Evolutionary conservation across 23 red algal species (phyloP), one percentile per base, ranked within the genome.

Genomic region (Chondrus crispus): DNA sequence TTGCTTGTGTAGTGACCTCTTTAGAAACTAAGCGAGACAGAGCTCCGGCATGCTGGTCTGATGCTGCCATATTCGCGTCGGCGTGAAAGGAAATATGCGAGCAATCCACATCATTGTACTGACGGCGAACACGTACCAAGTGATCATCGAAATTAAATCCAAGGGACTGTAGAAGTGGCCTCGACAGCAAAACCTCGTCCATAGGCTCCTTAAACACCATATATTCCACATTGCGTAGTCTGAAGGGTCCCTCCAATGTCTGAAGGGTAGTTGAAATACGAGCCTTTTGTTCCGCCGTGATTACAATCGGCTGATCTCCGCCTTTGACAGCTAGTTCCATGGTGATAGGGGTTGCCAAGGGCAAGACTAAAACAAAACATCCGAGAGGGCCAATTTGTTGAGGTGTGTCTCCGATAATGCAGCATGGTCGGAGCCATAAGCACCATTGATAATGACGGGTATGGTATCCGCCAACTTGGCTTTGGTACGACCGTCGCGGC

Each of bases 121-220:
- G 1, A 24, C 43, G 29, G 26, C 71, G 12, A 36, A 44, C 1
- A 30, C 2, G 26, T 11, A 38, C 71, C 20, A 76, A 38, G 43
- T 76, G 71, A 36, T 24, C 71, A 52, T 76, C 71, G 24, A 2
- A 1, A 10, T 76, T 38, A 76, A 76, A 76, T n/a, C 71, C 71
- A 26, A 76, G 33, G 9, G 71, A 76, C 22, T 39, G 22, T 45
- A 76, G 13, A 26, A 76, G 38, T 8, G 71, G 71, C 43, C 71
- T 1, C 26, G 71, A 76, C 1, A 76, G 71, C 35, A 76, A 38
- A 20, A 76, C 71, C 43, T 76, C 71, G 1, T 26, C 29, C 71
- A 76, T 76, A 20, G 33, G 33, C 71, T 76, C 71, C 24, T 13
- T 47, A 47, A 76, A 76, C 12, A 76, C 71, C 71, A 76, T 41